phyloP scores from a whole-genome alignment of 768 basidiomycete genomes.

The Hericium erinaceus region DNA sequence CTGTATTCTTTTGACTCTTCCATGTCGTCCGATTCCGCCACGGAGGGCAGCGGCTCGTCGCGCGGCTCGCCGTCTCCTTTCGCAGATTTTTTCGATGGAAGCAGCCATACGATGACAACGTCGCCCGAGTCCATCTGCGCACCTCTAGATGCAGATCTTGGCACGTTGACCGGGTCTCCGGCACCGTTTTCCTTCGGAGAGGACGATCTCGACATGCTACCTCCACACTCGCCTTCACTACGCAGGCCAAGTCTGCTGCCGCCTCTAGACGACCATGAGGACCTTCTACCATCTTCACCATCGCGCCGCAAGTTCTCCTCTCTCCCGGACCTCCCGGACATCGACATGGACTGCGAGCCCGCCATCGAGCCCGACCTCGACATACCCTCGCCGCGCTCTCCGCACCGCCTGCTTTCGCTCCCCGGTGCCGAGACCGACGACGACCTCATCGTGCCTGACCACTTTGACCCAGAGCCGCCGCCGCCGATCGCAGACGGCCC shows the following conservation, averaged over 20 bases:
- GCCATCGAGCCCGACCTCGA: background rate
- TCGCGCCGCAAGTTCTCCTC: constrained; percentile 9
- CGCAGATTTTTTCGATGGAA: background rate
- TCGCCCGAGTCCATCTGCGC: too few relatives aligned
- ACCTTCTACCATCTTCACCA: constrained; percentile 6
- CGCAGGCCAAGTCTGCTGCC: too few relatives aligned
- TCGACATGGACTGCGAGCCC: background rate
- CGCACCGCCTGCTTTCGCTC: constrained; percentile 24
- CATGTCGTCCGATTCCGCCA: background rate
- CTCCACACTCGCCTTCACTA: background rate
- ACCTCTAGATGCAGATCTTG: background rate
- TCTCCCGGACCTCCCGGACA: constrained; percentile 9
- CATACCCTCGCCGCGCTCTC: constrained; percentile 1
- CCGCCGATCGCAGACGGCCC: background rate
- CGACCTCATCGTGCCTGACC: constrained; percentile 13
- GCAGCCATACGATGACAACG: too few relatives aligned
- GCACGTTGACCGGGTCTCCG: background rate
- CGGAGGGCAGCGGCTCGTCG: background rate
- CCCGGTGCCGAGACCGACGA: constrained; percentile 37
- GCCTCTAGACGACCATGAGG: background rate
- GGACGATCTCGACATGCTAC: background rate
- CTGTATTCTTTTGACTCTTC: background rate
- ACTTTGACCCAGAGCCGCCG: constrained; percentile 2
- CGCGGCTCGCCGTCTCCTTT: background rate
- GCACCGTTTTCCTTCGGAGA: background rate